These are phyloP conservation scores for Coniochaeta sp. DNA, from an alignment of 2,329 filamentous ascomycete species.

Conservation along the genomic window DNA sequence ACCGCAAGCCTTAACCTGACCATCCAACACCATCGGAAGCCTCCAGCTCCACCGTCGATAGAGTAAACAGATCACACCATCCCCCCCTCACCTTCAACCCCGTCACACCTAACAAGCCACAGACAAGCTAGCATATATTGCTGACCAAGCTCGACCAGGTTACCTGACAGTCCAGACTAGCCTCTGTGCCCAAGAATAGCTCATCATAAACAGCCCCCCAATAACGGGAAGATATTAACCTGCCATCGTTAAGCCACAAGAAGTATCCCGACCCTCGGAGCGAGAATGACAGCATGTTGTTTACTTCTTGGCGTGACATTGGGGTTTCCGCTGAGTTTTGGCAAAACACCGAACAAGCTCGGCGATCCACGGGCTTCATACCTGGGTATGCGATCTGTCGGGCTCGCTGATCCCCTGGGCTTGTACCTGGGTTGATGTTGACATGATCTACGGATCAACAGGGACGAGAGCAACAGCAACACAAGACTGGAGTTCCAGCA, in stretches of 20 bases:
- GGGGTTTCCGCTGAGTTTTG: neutral
- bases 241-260: neutral
- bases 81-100: neutral
- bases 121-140: neutral
- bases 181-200: neutral
- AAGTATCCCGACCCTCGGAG: neutral
- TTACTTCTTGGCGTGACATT: neutral
- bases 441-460: conserved; percentile 2
- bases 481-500: neutral
- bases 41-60: neutral
- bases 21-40: no score
- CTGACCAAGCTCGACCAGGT: neutral
- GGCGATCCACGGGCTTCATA: neutral
- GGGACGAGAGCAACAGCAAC: neutral
- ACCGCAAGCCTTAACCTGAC: neutral
- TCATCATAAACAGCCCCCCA: neutral
- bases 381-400: neutral
- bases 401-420: neutral
- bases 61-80: neutral
- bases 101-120: no score
- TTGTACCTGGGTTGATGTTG: no score
- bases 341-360: neutral
- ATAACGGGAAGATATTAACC: neutral
- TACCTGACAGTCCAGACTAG: neutral
- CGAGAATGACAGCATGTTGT: neutral